Conservation (phyloP, 2,329 filamentous ascomycete genomes). For the Fusarium nematophilum region DNA sequence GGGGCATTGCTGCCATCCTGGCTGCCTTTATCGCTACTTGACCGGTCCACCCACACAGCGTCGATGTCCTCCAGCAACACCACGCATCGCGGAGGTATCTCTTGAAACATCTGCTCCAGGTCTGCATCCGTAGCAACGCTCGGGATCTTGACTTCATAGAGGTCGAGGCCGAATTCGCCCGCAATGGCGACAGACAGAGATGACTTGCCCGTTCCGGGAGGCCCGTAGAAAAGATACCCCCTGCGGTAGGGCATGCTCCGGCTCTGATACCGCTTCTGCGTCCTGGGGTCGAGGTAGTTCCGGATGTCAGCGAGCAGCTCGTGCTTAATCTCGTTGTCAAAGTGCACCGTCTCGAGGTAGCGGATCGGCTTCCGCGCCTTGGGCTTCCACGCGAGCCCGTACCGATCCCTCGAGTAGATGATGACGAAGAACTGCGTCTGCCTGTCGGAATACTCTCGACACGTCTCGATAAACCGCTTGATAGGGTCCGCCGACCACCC, state of each 20-base stretch:
- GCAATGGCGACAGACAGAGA: constrained; percentile 64
- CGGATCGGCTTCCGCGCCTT: constrained; percentile 62
- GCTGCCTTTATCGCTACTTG: constrained; percentile 23
- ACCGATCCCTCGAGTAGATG: constrained; percentile 58
- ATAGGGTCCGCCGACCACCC: constrained; percentile 63
- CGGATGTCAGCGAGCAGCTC: constrained; percentile 61
- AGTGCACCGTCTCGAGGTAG: constrained; percentile 62
- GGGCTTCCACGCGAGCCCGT: constrained; percentile 61
- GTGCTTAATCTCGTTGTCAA: constrained; percentile 59
- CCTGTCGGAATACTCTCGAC: constrained; percentile 60
- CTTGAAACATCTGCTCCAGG: constrained; percentile 63
- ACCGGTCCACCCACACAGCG: constrained; percentile 50
- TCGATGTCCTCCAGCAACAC: constrained; percentile 68
- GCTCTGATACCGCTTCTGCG: constrained; percentile 69
- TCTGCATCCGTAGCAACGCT: constrained; percentile 62
- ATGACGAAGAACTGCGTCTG: constrained; percentile 63
- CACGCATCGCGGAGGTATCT: constrained; percentile 63
- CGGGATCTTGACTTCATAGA: constrained; percentile 62
- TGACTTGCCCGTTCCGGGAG: constrained; percentile 71
- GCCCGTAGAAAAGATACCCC: constrained; percentile 74
- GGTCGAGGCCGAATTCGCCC: constrained; percentile 61
- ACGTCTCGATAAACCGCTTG: constrained; percentile 57
- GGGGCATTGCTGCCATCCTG: constrained; percentile 31
- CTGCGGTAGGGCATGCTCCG: constrained; percentile 55
- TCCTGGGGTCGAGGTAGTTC: constrained; percentile 62